Evolutionary conservation across 164 flowering plant genomes (phyloP), one percentile per base, ranked within the genome.

Genomic region (Paratinospora sagittata): DNA sequence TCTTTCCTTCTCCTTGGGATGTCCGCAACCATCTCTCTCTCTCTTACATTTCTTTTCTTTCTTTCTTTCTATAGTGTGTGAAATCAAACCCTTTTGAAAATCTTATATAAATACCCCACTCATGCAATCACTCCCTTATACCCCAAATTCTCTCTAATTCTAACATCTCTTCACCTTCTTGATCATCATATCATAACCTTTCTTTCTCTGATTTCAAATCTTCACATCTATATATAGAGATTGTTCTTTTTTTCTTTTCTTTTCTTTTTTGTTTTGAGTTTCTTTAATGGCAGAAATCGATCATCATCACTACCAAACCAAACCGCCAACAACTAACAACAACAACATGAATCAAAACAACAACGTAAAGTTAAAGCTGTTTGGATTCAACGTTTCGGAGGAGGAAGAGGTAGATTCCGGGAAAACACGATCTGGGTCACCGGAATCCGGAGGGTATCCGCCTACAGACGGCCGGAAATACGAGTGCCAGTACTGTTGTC

Each of bases 401-500:
- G 90, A 85, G 1, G 86, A 88, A 3, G 88, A 84, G 55, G 82
- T 62, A 0, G 84, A 81, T 16, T 76, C 88, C 3, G 57, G 78
- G 63, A 70, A 73, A 26, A 72, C 84, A n/a, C 73, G 82, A 24
- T 65, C 84, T 4, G 82, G 73, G 14, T 83, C 84, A 2, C 83
- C 86, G 26, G 89, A 85, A 10, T 65, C 81, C 27, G 80, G 69
- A 16, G 70, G 58, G 5, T 75, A 69, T 21, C 72, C 81, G 60
- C 69, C 78, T 24, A 8, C 79, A 23, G 89, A 82, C 62, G 85
- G 83, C 74, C 84, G 97, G 66, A 93, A 88, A 74, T 91, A 83
- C 84, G 97, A 90, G 93, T 93, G 98, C 74, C 98, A 93, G 73
- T 93, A 91, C 79, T 93, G 98, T 70, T 88, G 82, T 83, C 72